Evolutionary conservation across 2,329 filamentous ascomycete genomes (phyloP).

Genomic region (Emericellopsis atlantica): DNA sequence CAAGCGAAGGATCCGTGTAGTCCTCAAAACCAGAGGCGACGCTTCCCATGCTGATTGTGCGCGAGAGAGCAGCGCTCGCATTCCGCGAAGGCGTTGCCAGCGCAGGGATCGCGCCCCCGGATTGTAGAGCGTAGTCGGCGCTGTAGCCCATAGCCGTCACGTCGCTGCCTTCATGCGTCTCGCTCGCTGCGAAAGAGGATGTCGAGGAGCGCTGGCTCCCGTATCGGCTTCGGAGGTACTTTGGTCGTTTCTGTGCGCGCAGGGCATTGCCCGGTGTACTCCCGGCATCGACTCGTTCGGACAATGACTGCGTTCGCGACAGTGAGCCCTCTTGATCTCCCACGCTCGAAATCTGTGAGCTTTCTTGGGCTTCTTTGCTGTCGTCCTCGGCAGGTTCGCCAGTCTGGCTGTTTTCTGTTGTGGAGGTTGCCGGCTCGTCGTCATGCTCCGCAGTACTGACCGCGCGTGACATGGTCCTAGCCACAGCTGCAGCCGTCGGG

Average conservation of each 20-base stretch:
- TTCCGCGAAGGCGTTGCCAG: constrained; percentile 31
- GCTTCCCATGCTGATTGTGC: constrained; percentile 79
- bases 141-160: constrained; percentile 48
- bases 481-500: constrained; percentile 41
- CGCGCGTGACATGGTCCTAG: constrained; percentile 38
- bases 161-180: constrained; percentile 56
- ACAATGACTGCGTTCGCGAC: constrained; percentile 16
- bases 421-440: background rate
- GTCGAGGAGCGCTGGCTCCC: constrained; percentile 47
- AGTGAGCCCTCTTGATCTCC: constrained; percentile 14
- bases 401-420: constrained; percentile 7
- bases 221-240: constrained; percentile 44
- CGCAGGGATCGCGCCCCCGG: constrained; percentile 59
- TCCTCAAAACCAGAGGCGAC: constrained; percentile 62
- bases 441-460: constrained; percentile 24
- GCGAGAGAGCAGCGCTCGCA: constrained; percentile 37
- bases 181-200: constrained; percentile 45
- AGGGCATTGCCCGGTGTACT: constrained; percentile 32
- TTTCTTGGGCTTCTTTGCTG: constrained; percentile 12
- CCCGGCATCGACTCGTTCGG: constrained; percentile 27
- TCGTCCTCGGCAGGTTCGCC: constrained; percentile 11
- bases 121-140: constrained; percentile 71
- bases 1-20: constrained; percentile 27
- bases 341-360: constrained; percentile 12
- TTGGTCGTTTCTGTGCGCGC: constrained; percentile 32